Percentiles rank a stretch among this genome's conserved stretches.
phyloP scores from a whole-genome alignment of 371 early-diverging fungal species.

The Apophysomyces ossiformis region DNA sequence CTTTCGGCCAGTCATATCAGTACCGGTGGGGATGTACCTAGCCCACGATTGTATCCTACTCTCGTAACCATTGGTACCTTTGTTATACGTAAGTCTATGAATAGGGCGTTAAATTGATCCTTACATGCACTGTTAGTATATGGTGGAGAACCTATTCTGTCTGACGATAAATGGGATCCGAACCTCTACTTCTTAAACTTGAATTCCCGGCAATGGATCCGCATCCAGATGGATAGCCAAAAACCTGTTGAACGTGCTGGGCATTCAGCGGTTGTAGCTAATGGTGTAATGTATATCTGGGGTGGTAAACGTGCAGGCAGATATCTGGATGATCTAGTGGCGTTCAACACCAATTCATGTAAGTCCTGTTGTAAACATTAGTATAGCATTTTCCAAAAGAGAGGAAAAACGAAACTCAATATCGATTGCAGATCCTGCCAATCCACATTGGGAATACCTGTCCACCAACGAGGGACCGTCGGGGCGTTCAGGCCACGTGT shows the following conservation, averaged over 20 bases:
- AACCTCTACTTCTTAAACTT: conserved; percentile 47
- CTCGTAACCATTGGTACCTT: conserved; percentile 40
- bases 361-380: conserved; percentile 24
- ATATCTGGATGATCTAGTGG: conserved; percentile 70
- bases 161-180: conserved; percentile 49
- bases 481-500: conserved; percentile 63
- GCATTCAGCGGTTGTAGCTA: conserved; percentile 67
- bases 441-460: conserved; percentile 61
- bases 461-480: conserved; percentile 58
- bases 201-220: conserved; percentile 57
- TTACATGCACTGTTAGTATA: conserved; percentile 29
- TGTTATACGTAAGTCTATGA: conserved; percentile 35
- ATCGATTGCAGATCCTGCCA: conserved; percentile 27
- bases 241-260: conserved; percentile 69
- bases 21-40: conserved; percentile 46
- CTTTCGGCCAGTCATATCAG: conserved; percentile 37
- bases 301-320: conserved; percentile 74
- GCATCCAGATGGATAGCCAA: conserved; percentile 59
- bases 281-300: conserved; percentile 72
- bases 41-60: conserved; percentile 35
- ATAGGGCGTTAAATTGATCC: conserved; percentile 4
- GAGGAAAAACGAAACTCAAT: conserved; percentile 9
- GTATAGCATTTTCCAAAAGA: too few species aligned
- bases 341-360: conserved; percentile 70
- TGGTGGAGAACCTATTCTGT: conserved; percentile 47